Base-by-base conservation (phyloP, 192 early-diverging fungal species). In the Coemansia erecta region DNA sequence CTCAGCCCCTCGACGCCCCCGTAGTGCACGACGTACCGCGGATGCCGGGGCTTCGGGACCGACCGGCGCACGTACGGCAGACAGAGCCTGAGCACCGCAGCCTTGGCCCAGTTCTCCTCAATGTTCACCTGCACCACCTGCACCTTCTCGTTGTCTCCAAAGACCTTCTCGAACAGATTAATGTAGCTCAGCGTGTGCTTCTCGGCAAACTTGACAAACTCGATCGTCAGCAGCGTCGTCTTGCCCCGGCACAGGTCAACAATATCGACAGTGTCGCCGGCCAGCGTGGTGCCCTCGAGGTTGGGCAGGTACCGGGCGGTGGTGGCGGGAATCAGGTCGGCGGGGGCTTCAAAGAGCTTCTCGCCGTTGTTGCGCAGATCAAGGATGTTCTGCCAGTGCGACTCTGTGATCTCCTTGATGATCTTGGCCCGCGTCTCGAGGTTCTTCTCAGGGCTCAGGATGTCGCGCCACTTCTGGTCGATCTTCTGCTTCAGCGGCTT, bases 91-190 rank as follows among this genome's bases (percentile, higher is more conserved):
- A 82, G 56, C 42, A 77, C 64, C 9, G 56, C 52, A 8, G 67
- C 80, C 70, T 82, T 82, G 22, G 68, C 67, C 63, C 58, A 69
- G 45, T 82, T 82, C 59, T 82, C 80, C 53, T 77, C 68, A 28
- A 82, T 61, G n/a, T 82, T 77, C 19, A 73, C 53, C 68, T 64
- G 68, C 42, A 81, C 59, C 2, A 76, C 65, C 47, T 81, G 79
- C n/a, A 63, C 63, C 2, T 54, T 44, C 14, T 53, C 52, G 8
- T 26, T 26, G 31, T 22, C 79, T 15, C 42, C 53, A 60, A 63
- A 66, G 1, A 59, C 24, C n/a, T 57, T 53, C 15, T 72, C 66
- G 39, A 77, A 77, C 24, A 71, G 57, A 18, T 50, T 42, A 17
- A 71, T 64, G 46, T 57, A 77, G 62, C 74, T 77, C 57, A 39